A percentile compares a stretch with the other conserved stretches of the same genome.
Conservation (phyloP, 2,329 filamentous ascomycete genomes). For the Akanthomyces lecanii region DNA sequence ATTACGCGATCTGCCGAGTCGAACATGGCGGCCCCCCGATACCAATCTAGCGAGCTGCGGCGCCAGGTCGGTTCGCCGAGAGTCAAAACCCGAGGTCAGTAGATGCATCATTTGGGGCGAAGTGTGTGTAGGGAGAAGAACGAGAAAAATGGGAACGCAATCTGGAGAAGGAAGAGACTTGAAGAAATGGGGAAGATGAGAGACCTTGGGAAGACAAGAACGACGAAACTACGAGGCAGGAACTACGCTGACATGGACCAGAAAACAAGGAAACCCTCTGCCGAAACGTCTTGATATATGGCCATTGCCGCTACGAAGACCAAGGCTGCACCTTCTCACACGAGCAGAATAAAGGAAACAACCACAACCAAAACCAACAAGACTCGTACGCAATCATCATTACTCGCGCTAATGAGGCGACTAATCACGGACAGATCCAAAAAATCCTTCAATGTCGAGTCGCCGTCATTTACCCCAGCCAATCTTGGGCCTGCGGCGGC, state of each 20-base stretch:
- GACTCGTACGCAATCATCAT: constrained; percentile 16
- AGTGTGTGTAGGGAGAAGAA: no score
- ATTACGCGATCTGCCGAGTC: constrained; percentile 18
- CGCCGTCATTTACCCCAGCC: constrained; percentile 85
- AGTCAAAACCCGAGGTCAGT: constrained; percentile 53
- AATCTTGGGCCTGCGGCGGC: constrained; percentile 41
- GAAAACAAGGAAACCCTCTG: constrained; percentile 88
- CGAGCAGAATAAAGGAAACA: constrained; percentile 60
- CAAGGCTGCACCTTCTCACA: constrained; percentile 90
- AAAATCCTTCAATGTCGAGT: constrained; percentile 89
- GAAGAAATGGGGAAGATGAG: neutral
- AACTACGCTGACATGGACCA: constrained; percentile 28
- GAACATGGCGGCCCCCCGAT: constrained; percentile 45
- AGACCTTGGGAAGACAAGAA: neutral
- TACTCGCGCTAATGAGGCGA: neutral
- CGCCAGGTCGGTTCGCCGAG: constrained; percentile 53
- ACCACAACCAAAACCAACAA: constrained; percentile 16
- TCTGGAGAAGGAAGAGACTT: neutral
- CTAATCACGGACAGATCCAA: constrained; percentile 53
- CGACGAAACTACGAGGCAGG: neutral
- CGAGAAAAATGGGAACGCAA: neutral
- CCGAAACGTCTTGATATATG: constrained; percentile 89
- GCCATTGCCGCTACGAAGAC: constrained; percentile 87
- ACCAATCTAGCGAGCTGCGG: constrained; percentile 43
- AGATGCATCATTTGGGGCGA: neutral